Conservation (phyloP, 2,329 filamentous ascomycete genomes). For the Incumbomyces lentus region DNA sequence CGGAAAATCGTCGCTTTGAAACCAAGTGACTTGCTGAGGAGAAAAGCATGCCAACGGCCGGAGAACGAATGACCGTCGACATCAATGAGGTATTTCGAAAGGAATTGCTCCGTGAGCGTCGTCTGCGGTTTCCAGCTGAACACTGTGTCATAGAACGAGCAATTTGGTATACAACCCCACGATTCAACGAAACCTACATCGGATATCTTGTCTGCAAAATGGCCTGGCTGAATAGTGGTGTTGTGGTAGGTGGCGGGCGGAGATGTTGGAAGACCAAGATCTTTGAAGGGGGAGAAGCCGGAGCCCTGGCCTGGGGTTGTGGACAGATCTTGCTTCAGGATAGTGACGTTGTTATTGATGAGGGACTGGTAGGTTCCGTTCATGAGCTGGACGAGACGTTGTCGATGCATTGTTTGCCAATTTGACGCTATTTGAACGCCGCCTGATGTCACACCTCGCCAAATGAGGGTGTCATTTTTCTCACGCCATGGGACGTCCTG, state of each 20-base stretch:
- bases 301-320: constrained; percentile 6
- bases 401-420: constrained; percentile 30
- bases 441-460: constrained; percentile 57
- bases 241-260: constrained; percentile 3
- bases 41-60: constrained; percentile 33
- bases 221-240: background rate
- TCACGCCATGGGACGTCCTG: constrained; percentile 49
- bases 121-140: constrained; percentile 22
- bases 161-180: constrained; percentile 30
- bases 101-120: constrained; percentile 27
- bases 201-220: constrained; percentile 27
- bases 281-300: constrained; percentile 1
- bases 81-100: constrained; percentile 29
- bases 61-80: constrained; percentile 33
- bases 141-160: constrained; percentile 27
- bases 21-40: constrained; percentile 37
- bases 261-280: background rate
- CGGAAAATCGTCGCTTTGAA: constrained; percentile 46
- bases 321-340: constrained; percentile 22
- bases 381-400: constrained; percentile 28
- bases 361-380: constrained; percentile 26
- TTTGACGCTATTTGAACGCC: constrained; percentile 41
- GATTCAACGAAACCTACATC: constrained; percentile 30
- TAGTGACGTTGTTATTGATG: constrained; percentile 20
- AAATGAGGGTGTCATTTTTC: constrained; percentile 48